Evolutionary conservation across 2,329 filamentous ascomycete species (phyloP).

Genomic region (Phoma sp.): DNA sequence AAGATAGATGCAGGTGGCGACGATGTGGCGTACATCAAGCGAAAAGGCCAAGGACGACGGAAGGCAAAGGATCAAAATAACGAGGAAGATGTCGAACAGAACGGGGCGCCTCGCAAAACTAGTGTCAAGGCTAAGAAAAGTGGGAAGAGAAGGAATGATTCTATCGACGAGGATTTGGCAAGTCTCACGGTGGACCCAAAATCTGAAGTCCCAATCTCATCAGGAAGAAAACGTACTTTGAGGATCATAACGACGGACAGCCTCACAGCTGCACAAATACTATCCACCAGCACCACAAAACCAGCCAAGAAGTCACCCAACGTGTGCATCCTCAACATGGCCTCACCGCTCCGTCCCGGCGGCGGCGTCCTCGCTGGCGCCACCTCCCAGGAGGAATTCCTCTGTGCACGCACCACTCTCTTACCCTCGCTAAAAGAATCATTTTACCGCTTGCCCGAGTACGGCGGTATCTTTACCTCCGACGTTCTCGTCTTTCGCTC

Average conservation of each 20-base stretch:
- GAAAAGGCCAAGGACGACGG: conserved; percentile 43
- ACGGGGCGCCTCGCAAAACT: conserved; percentile 3
- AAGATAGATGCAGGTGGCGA: not conserved
- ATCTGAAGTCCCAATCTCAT: not conserved
- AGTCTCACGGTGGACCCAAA: conserved; percentile 16
- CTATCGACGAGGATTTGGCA: conserved; percentile 19
- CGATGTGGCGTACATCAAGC: conserved; percentile 36
- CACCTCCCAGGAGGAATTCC: conserved; percentile 66
- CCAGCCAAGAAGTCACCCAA: conserved; percentile 40
- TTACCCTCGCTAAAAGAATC: conserved; percentile 64
- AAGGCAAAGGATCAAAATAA: conserved; percentile 28
- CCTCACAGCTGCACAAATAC: conserved; percentile 58
- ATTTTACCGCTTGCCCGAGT: conserved; percentile 66
- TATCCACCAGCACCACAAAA: conserved; percentile 29
- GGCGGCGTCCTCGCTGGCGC: conserved; percentile 67
- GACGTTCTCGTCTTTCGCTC: conserved; percentile 66
- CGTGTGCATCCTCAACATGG: conserved; percentile 68
- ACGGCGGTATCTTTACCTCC: conserved; percentile 62
- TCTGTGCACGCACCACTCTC: conserved; percentile 67
- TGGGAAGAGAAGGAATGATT: conserved; percentile 18
- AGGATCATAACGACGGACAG: conserved; percentile 60
- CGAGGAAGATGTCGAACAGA: conserved; percentile 14
- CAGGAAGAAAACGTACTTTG: conserved; percentile 45
- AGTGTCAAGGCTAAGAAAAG: conserved; percentile 11
- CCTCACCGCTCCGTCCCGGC: conserved; percentile 65